Evolutionary conservation across 2,329 filamentous ascomycete genomes (phyloP), one percentile per base, ranked within the genome.

Genomic region (Sporothrix protearum): DNA sequence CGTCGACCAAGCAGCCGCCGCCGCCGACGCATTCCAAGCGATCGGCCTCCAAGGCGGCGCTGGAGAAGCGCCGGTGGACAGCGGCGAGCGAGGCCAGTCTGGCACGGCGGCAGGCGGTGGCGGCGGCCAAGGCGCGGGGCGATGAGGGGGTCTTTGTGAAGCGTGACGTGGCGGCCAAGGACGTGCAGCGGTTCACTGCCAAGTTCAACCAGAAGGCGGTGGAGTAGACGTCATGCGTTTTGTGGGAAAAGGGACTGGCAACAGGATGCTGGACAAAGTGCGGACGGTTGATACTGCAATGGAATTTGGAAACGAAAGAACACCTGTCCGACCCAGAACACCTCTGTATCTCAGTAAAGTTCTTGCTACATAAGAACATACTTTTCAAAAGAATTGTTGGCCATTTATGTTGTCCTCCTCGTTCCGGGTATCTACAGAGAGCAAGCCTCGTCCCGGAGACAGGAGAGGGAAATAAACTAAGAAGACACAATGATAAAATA

Each of bases 161-260:
- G 49, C 63, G 30, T 28, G 55, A 19, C n/a, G 45, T 7, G 33
- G 51, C 28, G 30, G 57, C 39, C 45, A 55, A 55, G 47, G 59
- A 72, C 5, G 4, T n/a, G 57, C 12, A 28, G 30, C 36, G 39
- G 14, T 73, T 73, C 68, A n/a, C 71, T 1, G 72, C 71, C 28
- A 63, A 61, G 64, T 72, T 51, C 64, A 72, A 57, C 68, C 71
- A 75, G 45, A 73, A 69, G 57, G 71, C 66, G 7, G 28, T 74
- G 12, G 59, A 53, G 53, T 74, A 74, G 28, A 33, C 8, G 14
- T 10, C 33, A 36, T 36, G 33, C 33, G 7, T n/a, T n/a, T 49
- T 49, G 16, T 19, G 45, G 19, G 33, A 14, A 25, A n/a, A n/a
- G n/a, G n/a, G n/a, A n/a, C n/a, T n/a, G n/a, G n/a, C n/a, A n/a